These are phyloP conservation scores for Ramaria sp. DNA, from an alignment of 768 basidiomycete species.

Conservation along the genomic window DNA sequence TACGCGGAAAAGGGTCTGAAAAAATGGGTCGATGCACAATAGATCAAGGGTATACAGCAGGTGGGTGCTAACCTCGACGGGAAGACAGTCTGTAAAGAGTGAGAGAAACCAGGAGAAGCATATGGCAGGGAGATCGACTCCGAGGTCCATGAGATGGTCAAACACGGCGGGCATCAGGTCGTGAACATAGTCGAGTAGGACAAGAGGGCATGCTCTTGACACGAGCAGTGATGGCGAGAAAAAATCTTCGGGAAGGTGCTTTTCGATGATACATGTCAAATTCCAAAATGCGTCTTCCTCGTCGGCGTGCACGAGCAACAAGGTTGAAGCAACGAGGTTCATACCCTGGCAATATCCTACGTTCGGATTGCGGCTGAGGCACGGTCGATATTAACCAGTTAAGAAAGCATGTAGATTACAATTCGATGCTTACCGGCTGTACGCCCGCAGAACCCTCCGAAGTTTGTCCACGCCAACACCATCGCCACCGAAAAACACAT, in stretches of 20 bases:
- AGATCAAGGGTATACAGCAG: neutral
- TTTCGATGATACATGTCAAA: conserved; percentile 79
- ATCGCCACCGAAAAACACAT: conserved; percentile 95
- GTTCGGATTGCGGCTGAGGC: conserved; percentile 68
- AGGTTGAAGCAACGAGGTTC: conserved; percentile 91
- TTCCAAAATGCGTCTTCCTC: conserved; percentile 99
- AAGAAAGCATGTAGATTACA: neutral
- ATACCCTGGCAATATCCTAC: conserved; percentile 95
- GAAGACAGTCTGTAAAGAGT: conserved; percentile 90
- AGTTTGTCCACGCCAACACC: conserved; percentile 91
- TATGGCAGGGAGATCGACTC: conserved; percentile 85
- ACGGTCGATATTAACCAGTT: neutral
- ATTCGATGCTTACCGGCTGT: conserved; percentile 61
- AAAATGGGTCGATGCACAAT: neutral
- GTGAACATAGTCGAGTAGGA: conserved; percentile 79
- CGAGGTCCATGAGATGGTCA: conserved; percentile 64
- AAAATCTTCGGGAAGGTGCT: conserved; percentile 83
- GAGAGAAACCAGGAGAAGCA: conserved; percentile 99
- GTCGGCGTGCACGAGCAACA: conserved; percentile 84
- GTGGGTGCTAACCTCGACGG: conserved; percentile 63
- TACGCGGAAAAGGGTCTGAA: conserved; percentile 82
- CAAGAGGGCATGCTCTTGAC: conserved; percentile 88
- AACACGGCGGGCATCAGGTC: conserved; percentile 68
- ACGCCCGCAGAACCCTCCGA: conserved; percentile 80
- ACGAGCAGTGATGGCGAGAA: conserved; percentile 88